phyloP scores from a whole-genome alignment of 176 grass and related monocot species.

The Phyllostachys edulis region DNA sequence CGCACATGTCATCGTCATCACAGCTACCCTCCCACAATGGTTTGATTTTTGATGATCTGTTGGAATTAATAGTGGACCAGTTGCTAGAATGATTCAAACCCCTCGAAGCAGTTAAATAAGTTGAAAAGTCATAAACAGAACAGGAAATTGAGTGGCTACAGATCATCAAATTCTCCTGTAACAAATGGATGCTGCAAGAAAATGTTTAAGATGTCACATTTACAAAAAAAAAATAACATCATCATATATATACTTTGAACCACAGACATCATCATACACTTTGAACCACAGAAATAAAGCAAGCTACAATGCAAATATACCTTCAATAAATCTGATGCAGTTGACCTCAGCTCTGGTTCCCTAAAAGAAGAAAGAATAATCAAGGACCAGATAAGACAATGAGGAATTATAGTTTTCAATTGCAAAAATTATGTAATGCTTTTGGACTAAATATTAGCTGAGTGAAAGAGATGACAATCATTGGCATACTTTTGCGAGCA shows the following conservation, averaged over 20 bases:
- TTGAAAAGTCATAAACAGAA: neutral
- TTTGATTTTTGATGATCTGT: conserved; percentile 46
- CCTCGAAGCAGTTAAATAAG: conserved; percentile 38
- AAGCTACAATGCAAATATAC: conserved; percentile 32
- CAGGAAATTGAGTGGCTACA: neutral
- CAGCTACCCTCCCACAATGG: conserved; percentile 63
- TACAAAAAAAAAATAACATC: conserved; percentile 18
- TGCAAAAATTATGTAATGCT: conserved; percentile 33
- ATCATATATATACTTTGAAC: neutral
- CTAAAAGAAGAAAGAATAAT: conserved; percentile 44
- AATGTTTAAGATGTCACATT: conserved; percentile 46
- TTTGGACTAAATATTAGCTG: conserved; percentile 23
- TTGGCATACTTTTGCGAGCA: conserved; percentile 91
- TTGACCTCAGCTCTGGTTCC: conserved; percentile 66
- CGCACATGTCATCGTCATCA: conserved; percentile 79
- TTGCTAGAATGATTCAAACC: conserved; percentile 51
- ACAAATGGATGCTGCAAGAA: conserved; percentile 90
- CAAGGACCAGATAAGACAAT: conserved; percentile 15
- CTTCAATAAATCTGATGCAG: conserved; percentile 65
- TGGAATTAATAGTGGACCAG: conserved; percentile 46
- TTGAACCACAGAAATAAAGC: neutral
- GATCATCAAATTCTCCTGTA: too few relatives aligned
- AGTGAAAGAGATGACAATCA: conserved; percentile 13
- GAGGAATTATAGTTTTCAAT: conserved; percentile 24
- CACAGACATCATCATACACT: neutral